Conservation (phyloP, 148 eudicot species). For the Chenopodium album region DNA sequence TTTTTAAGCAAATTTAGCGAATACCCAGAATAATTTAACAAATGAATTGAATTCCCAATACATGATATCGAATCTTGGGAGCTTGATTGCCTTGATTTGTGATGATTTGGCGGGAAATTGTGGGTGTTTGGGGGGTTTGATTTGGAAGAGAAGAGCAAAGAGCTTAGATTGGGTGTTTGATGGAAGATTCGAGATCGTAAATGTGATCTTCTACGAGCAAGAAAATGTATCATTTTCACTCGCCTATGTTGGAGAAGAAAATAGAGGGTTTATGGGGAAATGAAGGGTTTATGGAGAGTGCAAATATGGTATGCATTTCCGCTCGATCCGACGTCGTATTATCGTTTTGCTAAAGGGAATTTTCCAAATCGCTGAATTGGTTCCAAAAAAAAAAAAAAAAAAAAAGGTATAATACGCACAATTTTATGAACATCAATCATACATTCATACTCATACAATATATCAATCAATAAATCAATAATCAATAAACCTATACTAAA, state of each 20-base stretch:
- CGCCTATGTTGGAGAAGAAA: background rate
- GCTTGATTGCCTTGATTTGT: constrained; percentile 12
- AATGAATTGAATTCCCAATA: constrained; percentile 16
- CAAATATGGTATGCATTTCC: background rate
- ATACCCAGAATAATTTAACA: constrained; percentile 26
- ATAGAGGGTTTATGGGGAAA: constrained; percentile 12
- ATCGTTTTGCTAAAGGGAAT: no score
- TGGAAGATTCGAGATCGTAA: constrained; percentile 18
- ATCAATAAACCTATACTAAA: no score
- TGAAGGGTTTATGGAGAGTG: background rate
- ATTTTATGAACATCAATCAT: no score
- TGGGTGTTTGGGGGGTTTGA: constrained; percentile 21
- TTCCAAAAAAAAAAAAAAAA: no score
- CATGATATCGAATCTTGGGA: constrained; percentile 21
- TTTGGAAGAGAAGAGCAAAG: constrained; percentile 25
- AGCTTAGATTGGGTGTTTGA: constrained; percentile 27
- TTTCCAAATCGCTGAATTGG: no score
- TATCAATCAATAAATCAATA: no score
- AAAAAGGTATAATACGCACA: no score
- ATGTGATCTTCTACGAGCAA: constrained; percentile 40
- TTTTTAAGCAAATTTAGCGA: constrained; percentile 9
- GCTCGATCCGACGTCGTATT: no score
- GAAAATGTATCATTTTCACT: constrained; percentile 37
- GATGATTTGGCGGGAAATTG: constrained; percentile 12
- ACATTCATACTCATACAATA: no score